Evolutionary conservation across 352 stramenopile genomes (phyloP).

Genomic region (Blastocystis sp.): DNA sequence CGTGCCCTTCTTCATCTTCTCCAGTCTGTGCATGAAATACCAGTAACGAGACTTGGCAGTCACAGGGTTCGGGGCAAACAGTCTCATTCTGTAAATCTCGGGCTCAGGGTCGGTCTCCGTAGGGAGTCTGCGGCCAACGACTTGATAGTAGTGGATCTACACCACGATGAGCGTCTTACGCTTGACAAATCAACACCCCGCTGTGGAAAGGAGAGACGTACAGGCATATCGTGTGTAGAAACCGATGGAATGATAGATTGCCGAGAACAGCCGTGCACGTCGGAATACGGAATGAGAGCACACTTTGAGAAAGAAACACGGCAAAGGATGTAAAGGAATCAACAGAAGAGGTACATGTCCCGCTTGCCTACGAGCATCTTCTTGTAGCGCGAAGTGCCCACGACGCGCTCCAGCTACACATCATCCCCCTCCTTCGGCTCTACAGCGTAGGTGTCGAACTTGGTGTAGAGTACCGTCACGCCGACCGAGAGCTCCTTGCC

Average conservation of each 20-base stretch:
- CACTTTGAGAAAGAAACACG: neutral
- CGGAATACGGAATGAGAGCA: neutral
- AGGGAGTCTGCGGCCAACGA: constrained; percentile 96
- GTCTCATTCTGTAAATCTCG: constrained; percentile 87
- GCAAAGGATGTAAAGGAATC: constrained; percentile 24
- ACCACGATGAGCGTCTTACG: neutral
- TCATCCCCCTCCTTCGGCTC: neutral
- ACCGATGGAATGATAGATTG: neutral
- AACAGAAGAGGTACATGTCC: constrained; percentile 71
- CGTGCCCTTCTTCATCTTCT: constrained; percentile 92
- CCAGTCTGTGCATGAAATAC: constrained; percentile 90
- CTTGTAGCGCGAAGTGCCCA: constrained; percentile 65
- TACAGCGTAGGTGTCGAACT: constrained; percentile 47
- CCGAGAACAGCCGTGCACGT: neutral
- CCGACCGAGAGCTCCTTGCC: constrained; percentile 49
- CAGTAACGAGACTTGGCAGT: constrained; percentile 87
- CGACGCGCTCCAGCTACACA: constrained; percentile 63
- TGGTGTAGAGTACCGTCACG: constrained; percentile 59
- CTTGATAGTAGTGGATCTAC: constrained; percentile 96
- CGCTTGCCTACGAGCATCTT: constrained; percentile 63
- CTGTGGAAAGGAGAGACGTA: neutral
- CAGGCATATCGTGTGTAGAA: neutral
- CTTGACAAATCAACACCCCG: neutral
- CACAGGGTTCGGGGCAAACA: constrained; percentile 87
- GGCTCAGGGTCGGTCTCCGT: constrained; percentile 91